These are phyloP conservation scores for Flaveria sonorensis DNA, from an alignment of 129 eudicot species.

Conservation along the genomic window DNA sequence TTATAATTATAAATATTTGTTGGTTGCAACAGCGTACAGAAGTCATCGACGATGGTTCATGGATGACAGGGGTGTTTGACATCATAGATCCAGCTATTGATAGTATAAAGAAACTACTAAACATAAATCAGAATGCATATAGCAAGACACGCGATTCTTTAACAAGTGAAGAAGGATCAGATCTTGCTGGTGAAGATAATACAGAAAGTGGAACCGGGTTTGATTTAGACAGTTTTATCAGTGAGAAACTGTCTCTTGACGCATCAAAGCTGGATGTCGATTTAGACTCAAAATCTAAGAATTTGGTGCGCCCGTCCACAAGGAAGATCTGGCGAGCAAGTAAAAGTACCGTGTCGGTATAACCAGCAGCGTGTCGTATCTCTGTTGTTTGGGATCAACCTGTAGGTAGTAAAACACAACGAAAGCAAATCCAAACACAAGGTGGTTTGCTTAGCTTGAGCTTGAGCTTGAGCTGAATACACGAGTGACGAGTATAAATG, in stretches of 20 bases:
- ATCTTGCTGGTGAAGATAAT: constrained; percentile 21
- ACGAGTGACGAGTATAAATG: background rate
- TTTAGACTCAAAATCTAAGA: constrained; percentile 38
- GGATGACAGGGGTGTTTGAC: constrained; percentile 92
- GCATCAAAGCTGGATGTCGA: constrained; percentile 65
- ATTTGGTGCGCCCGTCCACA: constrained; percentile 19
- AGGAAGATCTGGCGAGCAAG: constrained; percentile 48
- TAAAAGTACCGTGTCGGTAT: constrained; percentile 23
- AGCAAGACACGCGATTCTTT: constrained; percentile 44
- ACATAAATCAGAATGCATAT: constrained; percentile 51
- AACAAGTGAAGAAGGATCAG: constrained; percentile 27
- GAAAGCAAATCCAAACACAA: constrained; percentile 5
- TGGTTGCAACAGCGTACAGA: constrained; percentile 83
- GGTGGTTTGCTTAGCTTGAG: background rate
- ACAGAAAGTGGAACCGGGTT: constrained; percentile 53
- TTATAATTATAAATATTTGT: background rate
- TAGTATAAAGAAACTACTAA: constrained; percentile 80
- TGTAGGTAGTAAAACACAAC: constrained; percentile 20
- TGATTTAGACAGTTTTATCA: constrained; percentile 63
- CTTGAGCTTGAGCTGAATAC: background rate
- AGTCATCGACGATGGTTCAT: constrained; percentile 86
- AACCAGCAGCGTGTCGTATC: background rate
- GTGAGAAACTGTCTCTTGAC: constrained; percentile 56
- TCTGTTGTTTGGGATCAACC: background rate
- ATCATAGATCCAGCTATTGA: constrained; percentile 90